Evolutionary conservation across 2,329 filamentous ascomycete species (phyloP).

Genomic region (Aspergillus chevalieri): DNA sequence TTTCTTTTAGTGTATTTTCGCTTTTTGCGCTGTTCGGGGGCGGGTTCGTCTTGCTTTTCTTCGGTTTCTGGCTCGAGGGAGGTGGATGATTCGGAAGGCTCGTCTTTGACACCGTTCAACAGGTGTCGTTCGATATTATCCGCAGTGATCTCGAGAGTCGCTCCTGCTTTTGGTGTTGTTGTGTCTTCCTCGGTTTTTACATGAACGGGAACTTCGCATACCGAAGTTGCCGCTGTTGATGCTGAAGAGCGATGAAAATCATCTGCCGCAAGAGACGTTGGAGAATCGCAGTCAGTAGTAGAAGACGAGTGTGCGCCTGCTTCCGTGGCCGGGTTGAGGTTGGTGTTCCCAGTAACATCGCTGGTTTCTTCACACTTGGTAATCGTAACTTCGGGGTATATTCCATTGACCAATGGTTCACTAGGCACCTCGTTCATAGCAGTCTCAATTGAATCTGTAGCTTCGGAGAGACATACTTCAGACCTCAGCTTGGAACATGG

Average conservation of each 20-base stretch:
- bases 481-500: slow-evolving; percentile 32
- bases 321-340: slow-evolving; percentile 2
- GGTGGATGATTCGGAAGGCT: slow-evolving; percentile 20
- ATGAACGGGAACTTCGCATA: slow-evolving; percentile 19
- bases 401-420: background rate
- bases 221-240: slow-evolving; percentile 34
- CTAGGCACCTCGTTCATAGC: slow-evolving; percentile 3
- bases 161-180: slow-evolving; percentile 4
- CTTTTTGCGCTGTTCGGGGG: slow-evolving; percentile 13
- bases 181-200: slow-evolving; percentile 15
- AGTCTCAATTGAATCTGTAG: slow-evolving; percentile 18
- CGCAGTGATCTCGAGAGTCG: slow-evolving; percentile 7
- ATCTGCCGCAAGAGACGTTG: slow-evolving; percentile 21
- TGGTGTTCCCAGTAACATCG: slow-evolving; percentile 4
- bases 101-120: slow-evolving; percentile 16
- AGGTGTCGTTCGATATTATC: slow-evolving; percentile 4
- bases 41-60: slow-evolving; percentile 20
- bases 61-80: slow-evolving; percentile 24
- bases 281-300: slow-evolving; percentile 19
- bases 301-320: slow-evolving; percentile 7
- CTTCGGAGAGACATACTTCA: slow-evolving; percentile 29
- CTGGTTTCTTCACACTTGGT: slow-evolving; percentile 4
- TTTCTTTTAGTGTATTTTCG: slow-evolving; percentile 16
- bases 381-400: slow-evolving; percentile 6
- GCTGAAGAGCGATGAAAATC: slow-evolving; percentile 28